Percentiles rank a stretch among this genome's conserved stretches.
Conservation (phyloP, 768 basidiomycete genomes). For the Lanmaoa pseudosensibilis region DNA sequence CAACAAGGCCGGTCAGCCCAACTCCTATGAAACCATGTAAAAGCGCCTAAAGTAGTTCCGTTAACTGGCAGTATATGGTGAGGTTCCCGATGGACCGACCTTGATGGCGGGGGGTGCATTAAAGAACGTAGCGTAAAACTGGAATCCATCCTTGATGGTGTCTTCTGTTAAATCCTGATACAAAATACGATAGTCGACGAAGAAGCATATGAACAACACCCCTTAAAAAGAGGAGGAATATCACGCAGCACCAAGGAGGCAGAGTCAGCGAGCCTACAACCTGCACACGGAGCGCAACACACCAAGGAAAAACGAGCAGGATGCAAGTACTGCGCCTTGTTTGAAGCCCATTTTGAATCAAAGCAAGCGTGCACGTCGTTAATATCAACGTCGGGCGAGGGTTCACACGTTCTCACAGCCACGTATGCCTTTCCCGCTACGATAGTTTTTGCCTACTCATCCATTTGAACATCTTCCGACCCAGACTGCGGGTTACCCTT, state of each 20-base stretch:
- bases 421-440: no score
- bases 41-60: conserved; percentile 55
- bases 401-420: conserved; percentile 30
- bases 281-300: conserved; percentile 33
- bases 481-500: conserved; percentile 10
- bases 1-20: conserved; percentile 69
- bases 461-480: conserved; percentile 8
- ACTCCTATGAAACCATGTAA: conserved; percentile 84
- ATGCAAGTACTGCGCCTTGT: conserved; percentile 83
- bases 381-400: no score
- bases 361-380: neutral
- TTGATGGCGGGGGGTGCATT: conserved; percentile 93
- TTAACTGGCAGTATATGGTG: neutral
- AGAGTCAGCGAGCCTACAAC: conserved; percentile 7
- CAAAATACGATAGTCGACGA: conserved; percentile 84
- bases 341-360: conserved; percentile 74
- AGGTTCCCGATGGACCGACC: conserved; percentile 42
- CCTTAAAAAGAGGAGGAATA: conserved; percentile 41
- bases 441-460: conserved; percentile 12
- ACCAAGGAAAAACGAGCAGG: conserved; percentile 91
- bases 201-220: conserved; percentile 80
- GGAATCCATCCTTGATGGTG: conserved; percentile 71
- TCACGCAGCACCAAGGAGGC: neutral
- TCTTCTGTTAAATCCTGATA: conserved; percentile 67
- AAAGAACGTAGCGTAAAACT: conserved; percentile 91